Conservation (phyloP, 805 yeast species). For the Maudiozyma barnettii region DNA sequence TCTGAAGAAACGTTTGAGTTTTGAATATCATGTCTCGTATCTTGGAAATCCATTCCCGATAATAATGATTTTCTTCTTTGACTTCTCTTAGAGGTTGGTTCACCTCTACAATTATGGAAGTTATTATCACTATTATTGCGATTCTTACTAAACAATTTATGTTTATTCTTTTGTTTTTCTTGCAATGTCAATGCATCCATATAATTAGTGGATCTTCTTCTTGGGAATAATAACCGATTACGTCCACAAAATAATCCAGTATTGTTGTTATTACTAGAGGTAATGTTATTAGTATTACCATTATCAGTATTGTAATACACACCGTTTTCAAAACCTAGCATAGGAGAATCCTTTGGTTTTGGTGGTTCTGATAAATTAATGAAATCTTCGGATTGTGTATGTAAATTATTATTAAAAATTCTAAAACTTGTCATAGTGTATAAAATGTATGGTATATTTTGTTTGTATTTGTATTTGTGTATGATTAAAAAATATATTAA, state of each 20-base stretch:
- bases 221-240: conserved; percentile 2
- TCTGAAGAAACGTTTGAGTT: conserved; percentile 3
- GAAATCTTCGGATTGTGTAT: conserved; percentile 11
- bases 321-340: conserved; percentile 2
- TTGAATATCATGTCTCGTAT: conserved; percentile 11
- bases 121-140: not conserved
- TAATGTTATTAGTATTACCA: not conserved
- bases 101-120: not conserved
- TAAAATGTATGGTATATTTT: not conserved
- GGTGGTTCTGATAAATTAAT: conserved; percentile 18
- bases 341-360: conserved; percentile 16
- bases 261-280: not conserved
- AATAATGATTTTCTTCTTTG: conserved; percentile 3
- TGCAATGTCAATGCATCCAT: conserved; percentile 9
- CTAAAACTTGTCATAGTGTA: conserved; percentile 1
- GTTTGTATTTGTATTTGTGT: not conserved
- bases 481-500: not conserved
- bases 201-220: conserved; percentile 17
- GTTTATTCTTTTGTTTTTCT: not conserved
- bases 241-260: not conserved
- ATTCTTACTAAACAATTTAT: not conserved
- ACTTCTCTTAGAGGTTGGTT: not conserved
- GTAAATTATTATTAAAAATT: not conserved
- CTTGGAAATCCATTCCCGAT: conserved; percentile 9
- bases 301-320: not conserved